A percentile compares a stretch with the other conserved stretches of the same genome.
These are phyloP conservation scores for Trametes cingulata DNA, from an alignment of 768 basidiomycete genomes.

Conservation along the genomic window DNA sequence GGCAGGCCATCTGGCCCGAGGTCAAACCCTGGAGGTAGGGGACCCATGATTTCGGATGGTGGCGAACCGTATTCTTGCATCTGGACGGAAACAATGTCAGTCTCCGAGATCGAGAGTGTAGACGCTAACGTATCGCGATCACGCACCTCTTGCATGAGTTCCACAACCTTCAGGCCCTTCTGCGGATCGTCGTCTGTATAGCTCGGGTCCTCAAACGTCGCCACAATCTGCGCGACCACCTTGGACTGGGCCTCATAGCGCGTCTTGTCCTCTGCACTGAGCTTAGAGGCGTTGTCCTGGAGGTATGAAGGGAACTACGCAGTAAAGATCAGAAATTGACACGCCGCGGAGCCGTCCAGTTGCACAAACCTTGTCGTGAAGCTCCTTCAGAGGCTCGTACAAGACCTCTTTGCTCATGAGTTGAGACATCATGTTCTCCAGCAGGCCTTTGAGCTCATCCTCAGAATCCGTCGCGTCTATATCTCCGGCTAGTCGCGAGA, in stretches of 20 bases:
- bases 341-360: no score
- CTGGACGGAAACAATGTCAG: constrained; percentile 36
- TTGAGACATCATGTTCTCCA: constrained; percentile 82
- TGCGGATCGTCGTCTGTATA: constrained; percentile 59
- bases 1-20: constrained; percentile 58
- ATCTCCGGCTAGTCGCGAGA: constrained; percentile 47
- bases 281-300: constrained; percentile 48
- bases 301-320: constrained; percentile 81
- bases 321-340: neutral
- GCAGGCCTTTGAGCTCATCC: constrained; percentile 59
- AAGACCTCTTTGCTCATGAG: constrained; percentile 81
- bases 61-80: constrained; percentile 81
- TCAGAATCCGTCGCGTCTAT: constrained; percentile 34
- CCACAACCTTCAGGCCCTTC: constrained; percentile 50
- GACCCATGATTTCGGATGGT: constrained; percentile 81
- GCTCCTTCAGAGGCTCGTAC: constrained; percentile 85
- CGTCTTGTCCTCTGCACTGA: constrained; percentile 58
- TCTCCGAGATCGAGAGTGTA: no score
- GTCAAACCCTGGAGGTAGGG: constrained; percentile 69
- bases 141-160: constrained; percentile 75
- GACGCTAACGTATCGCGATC: no score
- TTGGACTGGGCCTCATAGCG: constrained; percentile 64
- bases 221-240: constrained; percentile 59
- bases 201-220: constrained; percentile 60
- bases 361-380: constrained; percentile 74